Conservation (phyloP, 1,284 basidiomycete species). For the Trametes pubescens region DNA sequence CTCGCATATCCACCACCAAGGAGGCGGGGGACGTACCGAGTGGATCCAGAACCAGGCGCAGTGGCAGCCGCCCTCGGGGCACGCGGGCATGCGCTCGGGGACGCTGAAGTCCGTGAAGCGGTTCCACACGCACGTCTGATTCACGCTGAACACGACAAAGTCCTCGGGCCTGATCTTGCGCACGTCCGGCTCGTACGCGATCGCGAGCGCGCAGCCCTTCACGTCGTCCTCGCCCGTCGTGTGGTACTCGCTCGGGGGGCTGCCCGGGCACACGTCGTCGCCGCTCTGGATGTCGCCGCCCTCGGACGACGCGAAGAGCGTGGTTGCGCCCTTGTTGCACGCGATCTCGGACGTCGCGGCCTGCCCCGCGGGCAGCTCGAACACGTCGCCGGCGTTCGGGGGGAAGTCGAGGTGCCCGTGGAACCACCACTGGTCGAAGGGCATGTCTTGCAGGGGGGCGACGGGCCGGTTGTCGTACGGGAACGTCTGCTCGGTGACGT, state of each 20-base stretch:
- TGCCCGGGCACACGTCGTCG: slow-evolving; percentile 59
- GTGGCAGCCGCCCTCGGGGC: slow-evolving; percentile 69
- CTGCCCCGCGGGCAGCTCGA: slow-evolving; percentile 65
- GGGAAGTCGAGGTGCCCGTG: slow-evolving; percentile 68
- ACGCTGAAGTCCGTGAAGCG: slow-evolving; percentile 73
- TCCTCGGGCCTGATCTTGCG: slow-evolving; percentile 66
- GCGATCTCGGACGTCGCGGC: slow-evolving; percentile 62
- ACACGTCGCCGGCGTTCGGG: slow-evolving; percentile 63
- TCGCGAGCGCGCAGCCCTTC: slow-evolving; percentile 74
- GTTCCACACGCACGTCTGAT: slow-evolving; percentile 77
- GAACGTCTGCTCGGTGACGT: slow-evolving; percentile 61
- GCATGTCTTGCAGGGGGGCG: slow-evolving; percentile 48
- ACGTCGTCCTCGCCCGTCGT: slow-evolving; percentile 63
- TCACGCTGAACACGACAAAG: slow-evolving; percentile 77
- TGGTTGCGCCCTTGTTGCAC: slow-evolving; percentile 66
- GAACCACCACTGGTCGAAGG: slow-evolving; percentile 79
- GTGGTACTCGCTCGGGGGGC: slow-evolving; percentile 57
- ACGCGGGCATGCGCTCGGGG: slow-evolving; percentile 73
- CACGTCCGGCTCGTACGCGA: slow-evolving; percentile 74
- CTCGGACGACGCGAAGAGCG: slow-evolving; percentile 59
- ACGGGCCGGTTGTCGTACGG: slow-evolving; percentile 52
- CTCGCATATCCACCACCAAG: background rate
- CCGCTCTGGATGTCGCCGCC: slow-evolving; percentile 57
- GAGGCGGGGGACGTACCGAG: slow-evolving; percentile 46
- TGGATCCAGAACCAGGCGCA: slow-evolving; percentile 85